phyloP scores from a whole-genome alignment of 2,329 filamentous ascomycete genomes.

The Ophiostoma sp. region DNA sequence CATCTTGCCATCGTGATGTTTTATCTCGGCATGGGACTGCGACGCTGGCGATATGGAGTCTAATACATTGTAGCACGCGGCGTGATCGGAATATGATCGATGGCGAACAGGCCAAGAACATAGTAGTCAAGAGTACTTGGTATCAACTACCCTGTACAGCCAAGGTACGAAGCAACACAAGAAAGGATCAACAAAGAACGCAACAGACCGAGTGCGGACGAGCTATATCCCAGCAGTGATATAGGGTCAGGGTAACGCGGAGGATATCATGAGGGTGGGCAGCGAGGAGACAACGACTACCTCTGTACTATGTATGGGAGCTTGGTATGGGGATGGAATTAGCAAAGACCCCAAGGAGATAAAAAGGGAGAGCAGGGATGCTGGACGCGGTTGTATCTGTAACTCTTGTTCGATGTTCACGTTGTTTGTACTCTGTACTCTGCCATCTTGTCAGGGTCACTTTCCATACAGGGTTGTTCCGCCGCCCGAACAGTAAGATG shows the following conservation, averaged over 20 bases:
- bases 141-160: neutral
- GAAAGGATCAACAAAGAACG: neutral
- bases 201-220: neutral
- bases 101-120: neutral
- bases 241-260: slow-evolving; percentile 1
- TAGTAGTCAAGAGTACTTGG: neutral
- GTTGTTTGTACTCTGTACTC: neutral
- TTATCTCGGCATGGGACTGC: neutral
- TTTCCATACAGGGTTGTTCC: neutral
- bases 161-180: neutral
- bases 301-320: neutral
- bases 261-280: neutral
- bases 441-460: too few relatives aligned
- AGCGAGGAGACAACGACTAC: neutral
- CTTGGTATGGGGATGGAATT: neutral
- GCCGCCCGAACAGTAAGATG: neutral
- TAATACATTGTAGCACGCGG: neutral
- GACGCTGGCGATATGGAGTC: neutral
- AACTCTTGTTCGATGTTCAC: neutral
- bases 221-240: slow-evolving; percentile 3
- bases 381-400: neutral
- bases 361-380: neutral
- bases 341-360: neutral
- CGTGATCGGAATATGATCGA: slow-evolving; percentile 5
- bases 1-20: neutral